A percentile compares a stretch with the other conserved stretches of the same genome.
These are phyloP conservation scores for Rossbeevera mucosa DNA, from an alignment of 768 basidiomycete genomes.

Conservation along the genomic window DNA sequence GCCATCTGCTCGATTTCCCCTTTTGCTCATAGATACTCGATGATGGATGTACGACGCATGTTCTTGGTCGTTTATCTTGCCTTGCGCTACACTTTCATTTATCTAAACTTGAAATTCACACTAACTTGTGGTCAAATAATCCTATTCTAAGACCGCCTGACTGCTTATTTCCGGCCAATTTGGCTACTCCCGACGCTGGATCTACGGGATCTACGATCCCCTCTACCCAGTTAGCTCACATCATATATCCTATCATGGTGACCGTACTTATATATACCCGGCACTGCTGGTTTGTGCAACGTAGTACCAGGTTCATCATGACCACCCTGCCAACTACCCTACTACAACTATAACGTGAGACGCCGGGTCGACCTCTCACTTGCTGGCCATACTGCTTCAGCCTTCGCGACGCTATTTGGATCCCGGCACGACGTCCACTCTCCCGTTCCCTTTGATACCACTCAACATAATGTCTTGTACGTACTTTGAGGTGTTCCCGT, in stretches of 20 bases:
- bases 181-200: slow-evolving; percentile 6
- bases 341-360: slow-evolving; percentile 7
- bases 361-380: slow-evolving; percentile 1
- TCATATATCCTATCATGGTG: slow-evolving; percentile 27
- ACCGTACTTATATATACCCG: slow-evolving; percentile 4
- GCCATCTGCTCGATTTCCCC: slow-evolving; percentile 69
- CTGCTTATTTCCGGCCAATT: slow-evolving; percentile 6
- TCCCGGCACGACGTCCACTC: background rate
- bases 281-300: background rate
- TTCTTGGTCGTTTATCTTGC: slow-evolving; percentile 13
- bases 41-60: slow-evolving; percentile 21
- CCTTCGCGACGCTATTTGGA: background rate
- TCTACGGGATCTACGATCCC: slow-evolving; percentile 17
- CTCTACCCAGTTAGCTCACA: slow-evolving; percentile 9
- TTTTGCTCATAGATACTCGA: slow-evolving; percentile 54
- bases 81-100: slow-evolving; percentile 27
- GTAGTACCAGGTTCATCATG: slow-evolving; percentile 11
- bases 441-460: background rate
- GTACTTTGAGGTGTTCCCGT: background rate
- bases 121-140: slow-evolving; percentile 11
- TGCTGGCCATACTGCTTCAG: background rate
- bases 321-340: background rate
- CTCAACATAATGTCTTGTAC: slow-evolving; percentile 16
- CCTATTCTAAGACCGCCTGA: slow-evolving; percentile 9
- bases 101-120: slow-evolving; percentile 26